Evolutionary conservation across 2,329 filamentous ascomycete genomes (phyloP).

Genomic region (Alternaria gaisen): DNA sequence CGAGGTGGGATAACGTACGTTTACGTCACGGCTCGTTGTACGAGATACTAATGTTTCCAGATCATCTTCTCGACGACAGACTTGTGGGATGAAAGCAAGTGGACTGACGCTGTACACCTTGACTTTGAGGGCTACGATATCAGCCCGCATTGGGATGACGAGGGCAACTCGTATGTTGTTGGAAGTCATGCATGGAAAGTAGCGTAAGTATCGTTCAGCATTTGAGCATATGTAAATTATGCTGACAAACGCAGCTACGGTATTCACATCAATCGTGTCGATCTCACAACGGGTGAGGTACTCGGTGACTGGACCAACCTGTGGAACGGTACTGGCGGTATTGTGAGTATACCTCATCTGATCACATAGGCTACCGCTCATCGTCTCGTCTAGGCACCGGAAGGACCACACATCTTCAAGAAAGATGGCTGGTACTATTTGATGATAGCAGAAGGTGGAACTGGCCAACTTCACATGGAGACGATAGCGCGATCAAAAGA

Average conservation of each 20-base stretch:
- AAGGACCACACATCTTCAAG: slow-evolving; percentile 50
- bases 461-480: slow-evolving; percentile 47
- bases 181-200: slow-evolving; percentile 35
- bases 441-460: slow-evolving; percentile 47
- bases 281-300: slow-evolving; percentile 42
- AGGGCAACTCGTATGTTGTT: slow-evolving; percentile 62
- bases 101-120: slow-evolving; percentile 61
- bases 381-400: slow-evolving; percentile 21
- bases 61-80: slow-evolving; percentile 58
- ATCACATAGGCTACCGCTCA: neutral
- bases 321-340: slow-evolving; percentile 51
- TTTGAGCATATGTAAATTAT: neutral
- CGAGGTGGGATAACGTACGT: slow-evolving; percentile 52
- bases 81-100: slow-evolving; percentile 55
- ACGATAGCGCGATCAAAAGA: slow-evolving; percentile 50
- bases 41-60: neutral
- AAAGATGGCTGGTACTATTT: slow-evolving; percentile 50
- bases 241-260: slow-evolving; percentile 22
- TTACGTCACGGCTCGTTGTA: neutral
- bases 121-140: slow-evolving; percentile 63
- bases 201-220: neutral
- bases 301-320: slow-evolving; percentile 33
- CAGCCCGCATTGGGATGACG: slow-evolving; percentile 63
- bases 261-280: slow-evolving; percentile 40
- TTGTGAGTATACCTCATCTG: neutral